Conservation (phyloP, 2,329 filamentous ascomycete genomes). For the Neonectria magnoliae region DNA sequence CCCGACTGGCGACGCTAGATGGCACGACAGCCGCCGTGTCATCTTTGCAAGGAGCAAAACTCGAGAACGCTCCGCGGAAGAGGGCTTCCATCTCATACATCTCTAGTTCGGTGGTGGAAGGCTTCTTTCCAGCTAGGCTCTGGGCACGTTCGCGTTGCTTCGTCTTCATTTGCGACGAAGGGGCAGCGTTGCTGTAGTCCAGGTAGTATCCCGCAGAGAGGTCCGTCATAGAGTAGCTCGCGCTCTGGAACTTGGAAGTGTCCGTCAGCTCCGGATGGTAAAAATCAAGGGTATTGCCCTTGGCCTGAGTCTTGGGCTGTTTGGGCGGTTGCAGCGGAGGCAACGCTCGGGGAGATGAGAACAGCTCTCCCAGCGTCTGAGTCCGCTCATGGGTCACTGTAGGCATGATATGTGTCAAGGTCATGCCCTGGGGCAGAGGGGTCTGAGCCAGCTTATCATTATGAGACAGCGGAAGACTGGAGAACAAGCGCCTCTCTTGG, state of each 20-base stretch:
- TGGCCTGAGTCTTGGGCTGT: slow-evolving; percentile 75
- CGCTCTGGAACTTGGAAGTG: slow-evolving; percentile 63
- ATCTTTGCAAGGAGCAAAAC: slow-evolving; percentile 81
- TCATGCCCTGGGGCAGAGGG: slow-evolving; percentile 78
- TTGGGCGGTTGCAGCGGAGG: slow-evolving; percentile 77
- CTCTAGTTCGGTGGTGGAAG: slow-evolving; percentile 64
- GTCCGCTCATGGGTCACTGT: slow-evolving; percentile 57
- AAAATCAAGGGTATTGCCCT: slow-evolving; percentile 65
- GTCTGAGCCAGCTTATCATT: slow-evolving; percentile 50
- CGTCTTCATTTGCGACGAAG: slow-evolving; percentile 63
- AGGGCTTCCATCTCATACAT: slow-evolving; percentile 76
- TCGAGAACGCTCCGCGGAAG: slow-evolving; percentile 81
- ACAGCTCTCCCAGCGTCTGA: slow-evolving; percentile 77
- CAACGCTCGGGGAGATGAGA: slow-evolving; percentile 73
- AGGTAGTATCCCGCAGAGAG: slow-evolving; percentile 76
- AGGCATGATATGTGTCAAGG: slow-evolving; percentile 51
- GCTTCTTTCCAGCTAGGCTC: slow-evolving; percentile 70
- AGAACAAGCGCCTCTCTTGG: slow-evolving; percentile 82
- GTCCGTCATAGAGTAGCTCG: slow-evolving; percentile 73
- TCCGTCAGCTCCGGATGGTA: slow-evolving; percentile 65
- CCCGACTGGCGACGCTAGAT: slow-evolving; percentile 70
- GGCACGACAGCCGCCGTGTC: slow-evolving; percentile 77
- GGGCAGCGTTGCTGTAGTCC: slow-evolving; percentile 72
- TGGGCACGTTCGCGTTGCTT: slow-evolving; percentile 78
- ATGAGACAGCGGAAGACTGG: slow-evolving; percentile 70